Percentiles rank a stretch among this genome's conserved stretches.
phyloP scores from a whole-genome alignment of 2,329 filamentous ascomycete species.

The Microcyclospora pomicola region DNA sequence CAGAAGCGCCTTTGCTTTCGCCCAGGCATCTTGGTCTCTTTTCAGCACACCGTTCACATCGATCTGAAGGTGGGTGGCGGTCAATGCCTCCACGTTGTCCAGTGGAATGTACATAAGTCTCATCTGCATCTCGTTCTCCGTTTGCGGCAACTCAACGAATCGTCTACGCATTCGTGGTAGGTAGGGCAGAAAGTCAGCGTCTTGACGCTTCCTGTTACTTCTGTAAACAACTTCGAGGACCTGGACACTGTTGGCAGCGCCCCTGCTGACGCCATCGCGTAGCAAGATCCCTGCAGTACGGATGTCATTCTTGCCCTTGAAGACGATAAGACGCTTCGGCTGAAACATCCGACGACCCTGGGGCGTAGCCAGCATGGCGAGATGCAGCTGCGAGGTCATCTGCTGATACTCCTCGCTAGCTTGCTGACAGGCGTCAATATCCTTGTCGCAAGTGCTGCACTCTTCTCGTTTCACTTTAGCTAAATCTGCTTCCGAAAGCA shows the following conservation, averaged over 20 bases:
- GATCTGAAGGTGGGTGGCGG: slow-evolving; percentile 42
- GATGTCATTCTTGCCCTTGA: slow-evolving; percentile 62
- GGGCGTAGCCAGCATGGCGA: slow-evolving; percentile 62
- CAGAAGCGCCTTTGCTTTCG: slow-evolving; percentile 55
- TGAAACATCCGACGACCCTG: slow-evolving; percentile 69
- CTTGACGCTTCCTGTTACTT: slow-evolving; percentile 53
- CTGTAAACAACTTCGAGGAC: slow-evolving; percentile 60
- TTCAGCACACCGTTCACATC: slow-evolving; percentile 27
- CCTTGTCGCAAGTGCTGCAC: slow-evolving; percentile 67
- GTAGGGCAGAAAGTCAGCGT: slow-evolving; percentile 79
- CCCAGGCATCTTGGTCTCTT: slow-evolving; percentile 34
- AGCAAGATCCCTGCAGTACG: slow-evolving; percentile 70
- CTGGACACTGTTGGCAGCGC: slow-evolving; percentile 55
- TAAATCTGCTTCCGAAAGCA: slow-evolving; percentile 79
- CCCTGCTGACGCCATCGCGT: slow-evolving; percentile 56
- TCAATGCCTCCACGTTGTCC: slow-evolving; percentile 71
- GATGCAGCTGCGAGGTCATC: slow-evolving; percentile 68
- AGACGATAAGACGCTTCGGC: slow-evolving; percentile 65
- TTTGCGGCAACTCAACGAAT: slow-evolving; percentile 54
- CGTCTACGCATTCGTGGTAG: slow-evolving; percentile 54
- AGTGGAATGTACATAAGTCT: slow-evolving; percentile 59
- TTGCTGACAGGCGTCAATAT: slow-evolving; percentile 68
- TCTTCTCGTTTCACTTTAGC: slow-evolving; percentile 77
- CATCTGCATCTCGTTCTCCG: slow-evolving; percentile 51
- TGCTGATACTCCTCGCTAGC: slow-evolving; percentile 67